Conservation (phyloP, 1,284 basidiomycete species). For the Apiotrichum mycotoxinovorans region DNA sequence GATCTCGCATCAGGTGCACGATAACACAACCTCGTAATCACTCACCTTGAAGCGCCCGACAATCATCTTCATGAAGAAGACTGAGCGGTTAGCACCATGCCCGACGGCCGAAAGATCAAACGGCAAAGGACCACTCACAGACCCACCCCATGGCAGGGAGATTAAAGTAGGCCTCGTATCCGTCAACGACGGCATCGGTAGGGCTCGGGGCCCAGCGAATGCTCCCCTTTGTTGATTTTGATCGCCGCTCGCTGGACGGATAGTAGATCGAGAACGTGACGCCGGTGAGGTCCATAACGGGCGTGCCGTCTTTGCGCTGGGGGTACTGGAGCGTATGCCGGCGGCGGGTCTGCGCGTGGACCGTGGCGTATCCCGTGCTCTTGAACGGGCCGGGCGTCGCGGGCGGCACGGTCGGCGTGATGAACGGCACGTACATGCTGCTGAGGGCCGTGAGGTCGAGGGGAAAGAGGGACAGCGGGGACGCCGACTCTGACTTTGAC, state of each 20-base stretch:
- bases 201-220: background rate
- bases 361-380: conserved; percentile 1
- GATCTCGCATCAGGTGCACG: background rate
- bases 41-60: conserved; percentile 1
- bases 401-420: background rate
- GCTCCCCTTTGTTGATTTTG: too few species aligned
- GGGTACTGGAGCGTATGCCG: background rate
- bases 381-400: conserved; percentile 4
- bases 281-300: background rate
- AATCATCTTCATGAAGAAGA: background rate
- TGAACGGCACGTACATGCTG: conserved; percentile 4
- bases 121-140: background rate
- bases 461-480: too few species aligned
- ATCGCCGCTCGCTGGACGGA: background rate
- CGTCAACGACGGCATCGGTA: background rate
- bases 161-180: conserved; percentile 1
- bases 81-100: background rate
- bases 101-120: too few species aligned
- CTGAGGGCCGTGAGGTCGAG: background rate
- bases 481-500: too few species aligned
- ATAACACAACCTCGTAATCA: too few species aligned
- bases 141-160: background rate
- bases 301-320: background rate
- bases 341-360: background rate
- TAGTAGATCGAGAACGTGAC: conserved; percentile 1